Conservation (phyloP, 208 protist species). For the Herpetomonas tarakana region DNA sequence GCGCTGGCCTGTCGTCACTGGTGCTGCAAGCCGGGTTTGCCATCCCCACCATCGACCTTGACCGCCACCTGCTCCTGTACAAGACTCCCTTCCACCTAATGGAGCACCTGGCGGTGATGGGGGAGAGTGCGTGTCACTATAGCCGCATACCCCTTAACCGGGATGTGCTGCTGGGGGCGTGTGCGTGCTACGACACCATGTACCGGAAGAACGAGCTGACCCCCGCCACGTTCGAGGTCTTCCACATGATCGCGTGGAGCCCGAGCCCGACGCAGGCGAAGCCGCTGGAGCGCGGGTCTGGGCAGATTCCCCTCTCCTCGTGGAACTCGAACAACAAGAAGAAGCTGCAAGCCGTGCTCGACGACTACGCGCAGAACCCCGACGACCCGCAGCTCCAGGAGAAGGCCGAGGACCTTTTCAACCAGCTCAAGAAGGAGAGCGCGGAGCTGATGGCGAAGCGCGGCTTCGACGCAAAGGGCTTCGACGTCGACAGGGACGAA, state of each 20-base stretch:
- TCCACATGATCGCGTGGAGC: conserved; percentile 90
- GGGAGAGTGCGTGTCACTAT: conserved; percentile 81
- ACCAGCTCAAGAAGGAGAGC: conserved; percentile 69
- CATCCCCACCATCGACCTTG: conserved; percentile 90
- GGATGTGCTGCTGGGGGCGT: conserved; percentile 71
- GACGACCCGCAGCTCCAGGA: conserved; percentile 58
- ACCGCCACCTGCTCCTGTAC: conserved; percentile 85
- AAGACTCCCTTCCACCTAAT: conserved; percentile 89
- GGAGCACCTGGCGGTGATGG: conserved; percentile 87
- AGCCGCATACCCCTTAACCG: conserved; percentile 59
- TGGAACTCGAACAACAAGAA: conserved; percentile 73
- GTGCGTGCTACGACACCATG: conserved; percentile 82
- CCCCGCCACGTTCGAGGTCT: conserved; percentile 90
- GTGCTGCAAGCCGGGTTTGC: conserved; percentile 86
- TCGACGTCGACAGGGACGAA: conserved; percentile 56
- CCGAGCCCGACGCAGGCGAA: conserved; percentile 81
- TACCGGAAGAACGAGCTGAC: conserved; percentile 83
- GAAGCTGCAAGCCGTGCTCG: conserved; percentile 66
- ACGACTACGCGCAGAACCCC: conserved; percentile 83
- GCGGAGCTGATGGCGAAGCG: conserved; percentile 57
- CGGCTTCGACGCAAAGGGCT: conserved; percentile 48
- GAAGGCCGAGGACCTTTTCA: conserved; percentile 73
- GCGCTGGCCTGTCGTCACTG: conserved; percentile 77
- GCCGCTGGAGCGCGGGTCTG: conserved; percentile 77
- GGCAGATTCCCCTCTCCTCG: conserved; percentile 61